Evolutionary conservation across 306 rosid genomes (phyloP), one percentile per base, ranked within the genome.

Genomic region (Parietaria judaica): DNA sequence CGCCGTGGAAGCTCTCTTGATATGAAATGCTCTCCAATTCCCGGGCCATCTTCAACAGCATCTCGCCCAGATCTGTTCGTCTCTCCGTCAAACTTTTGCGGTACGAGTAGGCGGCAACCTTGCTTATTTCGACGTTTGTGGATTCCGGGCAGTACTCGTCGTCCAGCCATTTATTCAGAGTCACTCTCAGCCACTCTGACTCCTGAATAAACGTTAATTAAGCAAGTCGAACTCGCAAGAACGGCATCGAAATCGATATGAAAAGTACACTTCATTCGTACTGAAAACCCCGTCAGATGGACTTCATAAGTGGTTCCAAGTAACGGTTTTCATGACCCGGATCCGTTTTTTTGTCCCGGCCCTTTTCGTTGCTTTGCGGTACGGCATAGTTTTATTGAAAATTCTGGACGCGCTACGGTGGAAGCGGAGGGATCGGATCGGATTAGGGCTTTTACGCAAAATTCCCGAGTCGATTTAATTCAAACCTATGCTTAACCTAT

Each of bases 121-220:
- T 80, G 85, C 98, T 92, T 70, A 92, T 92, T 71, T 86, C 94
- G 52, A 79, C 84, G 60, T 92, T 92, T 38, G 96, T 88, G 65
- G 76, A 80, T 69, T 92, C 98, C 3, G 98, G 96, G 74, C 96
- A 86, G 70, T 92, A 92, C 66, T 92, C 98, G 36, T 92, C 96
- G 65, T 92, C 98, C 84, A 92, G 61, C 98, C 96, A 88, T 71
- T 86, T 84, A 45, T 82, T 94, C 66, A 92, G 72, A 45, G 80
- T 81, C 54, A 77, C 77, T 76, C 94, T 82, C 14, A 92, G 89
- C 98, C 98, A 88, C 68, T 88, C 96, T 36, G 98, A 88, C 83
- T 92, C 96, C 98, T 88, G 67, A 70, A 66, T 65, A 39, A 36
- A 70, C 4, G 61, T 53, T 17, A 7, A 11, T 31, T 5, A 1